phyloP scores from a whole-genome alignment of 2,329 filamentous ascomycete genomes.

The Diaporthe batatas region DNA sequence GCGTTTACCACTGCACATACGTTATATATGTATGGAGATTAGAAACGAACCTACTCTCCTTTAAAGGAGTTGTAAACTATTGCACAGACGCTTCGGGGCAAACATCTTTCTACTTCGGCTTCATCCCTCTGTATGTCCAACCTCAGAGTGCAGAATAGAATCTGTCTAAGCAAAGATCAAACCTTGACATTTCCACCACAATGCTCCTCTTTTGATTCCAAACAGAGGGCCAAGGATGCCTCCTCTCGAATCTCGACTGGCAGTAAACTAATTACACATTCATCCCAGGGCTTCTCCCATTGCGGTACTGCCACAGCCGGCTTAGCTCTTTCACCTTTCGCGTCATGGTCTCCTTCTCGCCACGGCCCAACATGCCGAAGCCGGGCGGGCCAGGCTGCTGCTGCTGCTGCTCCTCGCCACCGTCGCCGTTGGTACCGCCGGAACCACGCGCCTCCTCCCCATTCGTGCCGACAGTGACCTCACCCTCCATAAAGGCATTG shows the following conservation, averaged over 20 bases:
- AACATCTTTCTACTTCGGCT: too few relatives aligned
- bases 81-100: too few relatives aligned
- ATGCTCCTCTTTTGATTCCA: background rate
- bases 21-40: too few relatives aligned
- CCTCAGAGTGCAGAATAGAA: too few relatives aligned
- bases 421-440: slow-evolving; percentile 36
- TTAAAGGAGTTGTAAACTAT: too few relatives aligned
- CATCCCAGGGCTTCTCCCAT: slow-evolving; percentile 66
- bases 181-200: too few relatives aligned
- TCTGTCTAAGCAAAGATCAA: too few relatives aligned
- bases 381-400: slow-evolving; percentile 43
- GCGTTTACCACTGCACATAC: too few relatives aligned
- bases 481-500: slow-evolving; percentile 73
- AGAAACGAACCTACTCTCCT: too few relatives aligned
- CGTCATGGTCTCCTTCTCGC: background rate
- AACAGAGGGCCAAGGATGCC: background rate
- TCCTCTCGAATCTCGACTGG: background rate
- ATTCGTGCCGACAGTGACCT: slow-evolving; percentile 61
- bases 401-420: background rate
- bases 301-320: slow-evolving; percentile 73
- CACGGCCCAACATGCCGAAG: slow-evolving; percentile 53
- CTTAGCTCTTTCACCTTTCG: slow-evolving; percentile 69
- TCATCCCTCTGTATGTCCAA: background rate
- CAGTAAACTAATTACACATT: slow-evolving; percentile 53
- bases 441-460: slow-evolving; percentile 50